A percentile compares a stretch with the other conserved stretches of the same genome.
Conservation (phyloP, 441 rosid species). For the Gossypium davidsonii region DNA sequence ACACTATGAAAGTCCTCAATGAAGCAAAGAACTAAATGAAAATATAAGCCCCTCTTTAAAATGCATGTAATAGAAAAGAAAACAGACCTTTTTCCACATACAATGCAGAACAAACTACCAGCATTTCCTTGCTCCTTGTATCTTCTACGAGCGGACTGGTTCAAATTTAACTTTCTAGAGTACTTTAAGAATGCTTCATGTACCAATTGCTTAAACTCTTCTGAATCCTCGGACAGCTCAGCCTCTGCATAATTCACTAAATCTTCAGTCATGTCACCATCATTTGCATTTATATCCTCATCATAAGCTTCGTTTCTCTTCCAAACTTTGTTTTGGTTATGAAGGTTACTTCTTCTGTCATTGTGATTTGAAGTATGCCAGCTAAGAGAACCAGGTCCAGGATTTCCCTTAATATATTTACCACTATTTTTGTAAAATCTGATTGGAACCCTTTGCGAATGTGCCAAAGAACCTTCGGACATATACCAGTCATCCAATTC, state of each 20-base stretch:
- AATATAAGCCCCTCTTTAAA: constrained; percentile 18
- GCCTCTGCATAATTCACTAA: constrained; percentile 25
- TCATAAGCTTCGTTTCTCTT: constrained; percentile 37
- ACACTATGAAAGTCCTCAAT: constrained; percentile 18
- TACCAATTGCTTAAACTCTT: constrained; percentile 54
- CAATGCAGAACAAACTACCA: constrained; percentile 62
- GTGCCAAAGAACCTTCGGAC: constrained; percentile 31
- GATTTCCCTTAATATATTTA: constrained; percentile 27
- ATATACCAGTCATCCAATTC: constrained; percentile 30
- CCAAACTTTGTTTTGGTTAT: constrained; percentile 35
- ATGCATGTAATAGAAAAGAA: constrained; percentile 25
- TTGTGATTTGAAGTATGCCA: constrained; percentile 31
- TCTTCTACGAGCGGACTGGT: constrained; percentile 41
- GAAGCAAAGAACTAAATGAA: constrained; percentile 19
- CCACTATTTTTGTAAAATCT: constrained; percentile 31
- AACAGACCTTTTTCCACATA: constrained; percentile 57
- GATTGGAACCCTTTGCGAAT: constrained; percentile 26
- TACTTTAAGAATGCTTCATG: constrained; percentile 44
- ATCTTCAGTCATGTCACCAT: constrained; percentile 33
- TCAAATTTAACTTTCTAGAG: constrained; percentile 43
- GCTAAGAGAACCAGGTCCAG: constrained; percentile 27
- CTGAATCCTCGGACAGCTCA: constrained; percentile 43
- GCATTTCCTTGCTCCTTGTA: constrained; percentile 58
- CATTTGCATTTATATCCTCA: constrained; percentile 31
- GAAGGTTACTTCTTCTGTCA: constrained; percentile 34